Conservation (phyloP, 2,329 filamentous ascomycete species). For the Dendryphion nanum region DNA sequence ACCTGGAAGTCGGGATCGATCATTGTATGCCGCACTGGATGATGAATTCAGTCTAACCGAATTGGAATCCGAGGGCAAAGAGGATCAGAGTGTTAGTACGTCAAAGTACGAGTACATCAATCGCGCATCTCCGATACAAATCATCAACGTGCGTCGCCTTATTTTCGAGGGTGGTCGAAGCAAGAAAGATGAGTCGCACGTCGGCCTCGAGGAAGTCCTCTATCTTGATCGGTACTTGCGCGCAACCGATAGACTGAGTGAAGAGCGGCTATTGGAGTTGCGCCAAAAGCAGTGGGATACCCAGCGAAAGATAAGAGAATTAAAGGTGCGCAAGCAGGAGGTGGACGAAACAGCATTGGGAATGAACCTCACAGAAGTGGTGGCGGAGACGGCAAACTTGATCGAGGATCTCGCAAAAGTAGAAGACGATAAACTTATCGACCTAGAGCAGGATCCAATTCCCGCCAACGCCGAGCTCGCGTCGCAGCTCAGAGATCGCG, state of each 20-base stretch:
- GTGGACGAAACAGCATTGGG: constrained; percentile 38
- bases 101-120: constrained; percentile 43
- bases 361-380: constrained; percentile 24
- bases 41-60: constrained; percentile 79
- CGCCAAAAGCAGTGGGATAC: constrained; percentile 73
- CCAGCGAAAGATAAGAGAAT: constrained; percentile 60
- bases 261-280: constrained; percentile 55
- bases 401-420: constrained; percentile 15
- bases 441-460: constrained; percentile 7
- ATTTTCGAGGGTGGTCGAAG: constrained; percentile 61
- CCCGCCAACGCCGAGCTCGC: constrained; percentile 15
- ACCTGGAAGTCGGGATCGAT: constrained; percentile 57
- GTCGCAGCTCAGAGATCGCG: constrained; percentile 17
- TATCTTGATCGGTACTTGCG: constrained; percentile 80
- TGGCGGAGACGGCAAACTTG: constrained; percentile 31
- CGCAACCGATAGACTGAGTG: constrained; percentile 24
- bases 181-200: constrained; percentile 55
- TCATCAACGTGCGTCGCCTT: constrained; percentile 84
- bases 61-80: constrained; percentile 45
- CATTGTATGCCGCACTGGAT: constrained; percentile 82
- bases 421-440: constrained; percentile 7
- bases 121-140: constrained; percentile 77
- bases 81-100: constrained; percentile 3
- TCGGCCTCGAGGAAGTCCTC: constrained; percentile 76
- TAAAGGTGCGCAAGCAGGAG: constrained; percentile 50